phyloP scores from a whole-genome alignment of 257 asterid genomes.

The Eucommia ulmoides region DNA sequence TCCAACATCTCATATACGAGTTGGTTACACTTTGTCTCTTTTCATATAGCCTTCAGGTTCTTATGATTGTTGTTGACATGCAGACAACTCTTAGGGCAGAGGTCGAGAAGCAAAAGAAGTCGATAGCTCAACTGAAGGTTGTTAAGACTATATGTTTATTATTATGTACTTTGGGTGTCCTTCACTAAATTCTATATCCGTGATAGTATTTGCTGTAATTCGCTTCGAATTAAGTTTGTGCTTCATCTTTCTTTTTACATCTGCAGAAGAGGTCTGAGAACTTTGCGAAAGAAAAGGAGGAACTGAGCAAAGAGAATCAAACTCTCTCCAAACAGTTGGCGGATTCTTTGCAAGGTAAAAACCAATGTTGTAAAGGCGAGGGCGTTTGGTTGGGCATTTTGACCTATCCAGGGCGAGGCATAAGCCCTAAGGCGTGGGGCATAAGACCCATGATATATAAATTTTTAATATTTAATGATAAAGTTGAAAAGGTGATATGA shows the following conservation, averaged over 20 bases:
- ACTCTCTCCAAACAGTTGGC: conserved; percentile 59
- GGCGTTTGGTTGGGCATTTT: no score
- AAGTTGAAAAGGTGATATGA: no score
- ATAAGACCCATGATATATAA: no score
- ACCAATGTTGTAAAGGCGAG: no score
- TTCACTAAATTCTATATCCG: no score
- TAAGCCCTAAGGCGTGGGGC: no score
- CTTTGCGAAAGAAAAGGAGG: conserved; percentile 63
- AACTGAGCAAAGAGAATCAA: conserved; percentile 48
- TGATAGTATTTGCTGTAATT: not conserved
- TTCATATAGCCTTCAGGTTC: not conserved
- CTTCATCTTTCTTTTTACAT: not conserved
- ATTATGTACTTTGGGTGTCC: no score
- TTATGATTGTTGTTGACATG: not conserved
- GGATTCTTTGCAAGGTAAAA: conserved; percentile 48
- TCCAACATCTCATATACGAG: not conserved
- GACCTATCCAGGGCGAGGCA: no score
- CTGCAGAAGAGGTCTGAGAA: conserved; percentile 32
- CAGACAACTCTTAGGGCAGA: conserved; percentile 50
- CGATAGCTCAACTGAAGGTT: conserved; percentile 14
- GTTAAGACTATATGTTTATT: not conserved
- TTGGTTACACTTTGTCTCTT: not conserved
- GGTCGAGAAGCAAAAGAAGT: conserved; percentile 29
- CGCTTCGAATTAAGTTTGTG: not conserved
- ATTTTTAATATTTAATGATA: no score